phyloP scores from a whole-genome alignment of 78 protist genomes.

The Polysphondylium violaceum region DNA sequence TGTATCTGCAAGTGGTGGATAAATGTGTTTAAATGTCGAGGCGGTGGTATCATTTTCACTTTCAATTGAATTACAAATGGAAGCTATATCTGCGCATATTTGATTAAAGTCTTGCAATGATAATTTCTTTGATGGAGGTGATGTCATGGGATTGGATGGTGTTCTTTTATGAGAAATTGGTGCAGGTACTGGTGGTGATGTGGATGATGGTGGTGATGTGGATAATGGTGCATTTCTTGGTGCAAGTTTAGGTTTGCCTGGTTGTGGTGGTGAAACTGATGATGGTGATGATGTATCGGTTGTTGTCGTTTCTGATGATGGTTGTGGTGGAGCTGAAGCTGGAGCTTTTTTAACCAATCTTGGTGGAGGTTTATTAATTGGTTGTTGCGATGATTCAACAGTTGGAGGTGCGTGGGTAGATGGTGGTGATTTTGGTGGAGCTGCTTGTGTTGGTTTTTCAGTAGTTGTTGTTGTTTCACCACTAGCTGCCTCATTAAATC shows the following conservation, averaged over 20 bases:
- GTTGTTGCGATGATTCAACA: neutral
- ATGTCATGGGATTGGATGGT: conserved; percentile 9
- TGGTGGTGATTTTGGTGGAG: conserved; percentile 40
- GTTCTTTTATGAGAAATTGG: conserved; percentile 24
- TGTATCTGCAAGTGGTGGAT: conserved; percentile 15
- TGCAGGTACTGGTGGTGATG: conserved; percentile 20
- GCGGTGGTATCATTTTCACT: neutral
- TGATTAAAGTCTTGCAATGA: neutral
- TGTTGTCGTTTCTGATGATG: neutral
- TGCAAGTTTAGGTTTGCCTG: neutral
- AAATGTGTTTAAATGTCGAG: conserved; percentile 27
- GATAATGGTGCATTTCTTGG: conserved; percentile 21
- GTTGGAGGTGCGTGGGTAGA: neutral
- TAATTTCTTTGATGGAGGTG: conserved; percentile 29
- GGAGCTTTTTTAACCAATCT: conserved; percentile 5
- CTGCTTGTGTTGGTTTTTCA: neutral
- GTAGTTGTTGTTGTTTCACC: neutral
- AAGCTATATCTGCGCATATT: conserved; percentile 1
- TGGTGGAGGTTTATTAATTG: conserved; percentile 18
- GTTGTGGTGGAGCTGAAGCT: neutral
- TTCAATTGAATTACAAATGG: conserved; percentile 24
- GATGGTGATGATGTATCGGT: conserved; percentile 10
- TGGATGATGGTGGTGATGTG: neutral
- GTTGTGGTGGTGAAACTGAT: neutral
- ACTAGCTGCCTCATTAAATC: too few species aligned